Conservation (phyloP, 768 basidiomycete genomes). For the Rhodotorula graminis region DNA sequence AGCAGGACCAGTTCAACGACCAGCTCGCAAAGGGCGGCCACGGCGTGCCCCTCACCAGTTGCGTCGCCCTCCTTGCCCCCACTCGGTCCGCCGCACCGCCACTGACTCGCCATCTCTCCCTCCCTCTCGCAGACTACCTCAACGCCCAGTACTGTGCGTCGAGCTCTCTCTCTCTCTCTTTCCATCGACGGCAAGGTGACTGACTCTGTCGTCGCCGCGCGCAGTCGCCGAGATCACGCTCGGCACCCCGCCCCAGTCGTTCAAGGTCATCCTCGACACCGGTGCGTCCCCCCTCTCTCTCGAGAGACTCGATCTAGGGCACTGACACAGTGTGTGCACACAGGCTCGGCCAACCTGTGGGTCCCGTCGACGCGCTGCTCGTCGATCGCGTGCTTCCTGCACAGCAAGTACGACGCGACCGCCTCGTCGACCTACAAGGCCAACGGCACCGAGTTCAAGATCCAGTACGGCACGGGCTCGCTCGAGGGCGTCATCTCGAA, state of each 20-base stretch:
- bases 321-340: too few relatives aligned
- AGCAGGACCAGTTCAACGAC: slow-evolving; percentile 54
- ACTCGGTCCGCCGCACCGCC: background rate
- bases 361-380: slow-evolving; percentile 59
- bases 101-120: background rate
- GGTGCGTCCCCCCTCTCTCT: slow-evolving; percentile 5
- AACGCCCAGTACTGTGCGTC: slow-evolving; percentile 63
- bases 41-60: slow-evolving; percentile 80
- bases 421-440: slow-evolving; percentile 77
- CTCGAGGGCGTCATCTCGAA: slow-evolving; percentile 94
- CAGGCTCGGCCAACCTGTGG: slow-evolving; percentile 49
- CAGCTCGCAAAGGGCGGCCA: slow-evolving; percentile 65
- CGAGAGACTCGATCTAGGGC: too few relatives aligned
- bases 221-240: slow-evolving; percentile 75
- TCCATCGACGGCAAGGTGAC: too few relatives aligned
- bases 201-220: too few relatives aligned
- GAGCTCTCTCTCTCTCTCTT: too few relatives aligned
- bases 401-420: slow-evolving; percentile 76
- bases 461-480: slow-evolving; percentile 91
- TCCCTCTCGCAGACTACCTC: slow-evolving; percentile 68
- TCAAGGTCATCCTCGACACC: slow-evolving; percentile 45
- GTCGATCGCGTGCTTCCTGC: slow-evolving; percentile 89
- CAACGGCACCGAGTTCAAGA: slow-evolving; percentile 83
- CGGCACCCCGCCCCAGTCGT: slow-evolving; percentile 75
- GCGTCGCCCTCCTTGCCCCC: background rate